phyloP scores from a whole-genome alignment of 1,284 basidiomycete genomes.

The Malassezia brasiliensis region DNA sequence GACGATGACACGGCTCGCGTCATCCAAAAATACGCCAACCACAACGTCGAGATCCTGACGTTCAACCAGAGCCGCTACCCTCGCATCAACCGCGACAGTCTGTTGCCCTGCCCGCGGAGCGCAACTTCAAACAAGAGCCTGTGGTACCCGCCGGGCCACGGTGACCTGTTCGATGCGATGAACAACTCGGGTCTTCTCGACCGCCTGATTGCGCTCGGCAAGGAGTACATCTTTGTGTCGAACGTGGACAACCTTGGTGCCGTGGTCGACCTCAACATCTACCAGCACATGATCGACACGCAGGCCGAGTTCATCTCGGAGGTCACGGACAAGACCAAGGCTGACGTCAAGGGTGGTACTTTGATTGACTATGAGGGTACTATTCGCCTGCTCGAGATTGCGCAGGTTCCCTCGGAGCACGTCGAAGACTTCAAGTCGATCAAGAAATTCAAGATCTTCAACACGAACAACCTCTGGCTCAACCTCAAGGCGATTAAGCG shows the following conservation, averaged over 20 bases:
- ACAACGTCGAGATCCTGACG: conserved; percentile 51
- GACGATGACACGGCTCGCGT: conserved; percentile 56
- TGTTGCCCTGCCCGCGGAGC: conserved; percentile 76
- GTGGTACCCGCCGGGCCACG: conserved; percentile 94
- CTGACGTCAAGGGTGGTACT: conserved; percentile 99
- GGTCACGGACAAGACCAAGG: conserved; percentile 99
- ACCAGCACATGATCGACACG: conserved; percentile 55
- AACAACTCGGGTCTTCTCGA: conserved; percentile 92
- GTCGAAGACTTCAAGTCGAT: conserved; percentile 95
- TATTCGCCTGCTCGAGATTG: conserved; percentile 90
- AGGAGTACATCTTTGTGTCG: conserved; percentile 96
- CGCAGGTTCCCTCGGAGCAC: conserved; percentile 95
- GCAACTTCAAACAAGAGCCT: conserved; percentile 85
- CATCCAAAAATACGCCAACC: conserved; percentile 98
- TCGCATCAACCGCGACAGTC: conserved; percentile 87
- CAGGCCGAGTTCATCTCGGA: conserved; percentile 49
- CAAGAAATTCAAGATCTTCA: conserved; percentile 51
- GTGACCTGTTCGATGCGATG: conserved; percentile 87
- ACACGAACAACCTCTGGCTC: conserved; percentile 93
- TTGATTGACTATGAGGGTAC: conserved; percentile 85
- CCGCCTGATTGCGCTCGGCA: conserved; percentile 84
- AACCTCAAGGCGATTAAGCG: conserved; percentile 83
- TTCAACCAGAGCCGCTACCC: conserved; percentile 99
- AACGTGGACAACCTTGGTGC: conserved; percentile 99
- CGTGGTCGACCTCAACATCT: conserved; percentile 61